These are phyloP conservation scores for Metschnikowia noctiluminum DNA, from an alignment of 805 yeast species.

Conservation along the genomic window DNA sequence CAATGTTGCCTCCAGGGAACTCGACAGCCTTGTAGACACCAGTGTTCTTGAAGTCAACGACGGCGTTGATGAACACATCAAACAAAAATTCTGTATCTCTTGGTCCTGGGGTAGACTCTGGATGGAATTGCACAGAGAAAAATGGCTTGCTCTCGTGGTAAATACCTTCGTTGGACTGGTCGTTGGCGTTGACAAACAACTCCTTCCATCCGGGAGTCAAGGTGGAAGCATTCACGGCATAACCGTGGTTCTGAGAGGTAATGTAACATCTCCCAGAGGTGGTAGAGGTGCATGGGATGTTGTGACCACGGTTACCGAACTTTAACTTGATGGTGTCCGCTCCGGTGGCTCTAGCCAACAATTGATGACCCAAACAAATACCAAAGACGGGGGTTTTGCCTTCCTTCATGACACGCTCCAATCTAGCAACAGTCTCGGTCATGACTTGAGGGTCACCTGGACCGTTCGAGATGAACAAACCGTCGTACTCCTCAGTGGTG, in stretches of 20 bases:
- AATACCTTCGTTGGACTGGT: constrained; percentile 97
- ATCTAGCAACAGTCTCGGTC: constrained; percentile 59
- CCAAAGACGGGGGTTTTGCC: constrained; percentile 91
- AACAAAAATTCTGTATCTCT: constrained; percentile 97
- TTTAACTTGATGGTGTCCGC: constrained; percentile 89
- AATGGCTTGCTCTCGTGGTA: constrained; percentile 83
- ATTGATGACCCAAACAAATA: constrained; percentile 97
- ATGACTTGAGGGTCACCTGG: constrained; percentile 98
- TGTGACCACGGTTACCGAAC: constrained; percentile 99
- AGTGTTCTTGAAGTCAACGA: constrained; percentile 58
- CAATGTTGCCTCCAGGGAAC: constrained; percentile 86
- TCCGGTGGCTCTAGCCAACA: constrained; percentile 92
- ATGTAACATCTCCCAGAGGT: constrained; percentile 95
- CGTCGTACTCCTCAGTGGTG: constrained; percentile 79
- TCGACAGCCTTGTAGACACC: constrained; percentile 64
- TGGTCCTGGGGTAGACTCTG: constrained; percentile 99
- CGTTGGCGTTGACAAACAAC: constrained; percentile 92
- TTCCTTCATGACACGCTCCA: constrained; percentile 54
- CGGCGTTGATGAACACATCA: constrained; percentile 86
- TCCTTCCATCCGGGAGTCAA: constrained; percentile 85
- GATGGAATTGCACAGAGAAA: constrained; percentile 98
- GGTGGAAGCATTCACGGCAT: constrained; percentile 84
- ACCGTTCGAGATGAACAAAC: constrained; percentile 94
- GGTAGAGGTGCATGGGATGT: constrained; percentile 89
- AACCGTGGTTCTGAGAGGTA: constrained; percentile 99